Percentiles rank a stretch among this genome's conserved stretches.
Evolutionary conservation across 805 yeast genomes (phyloP).

Genomic region (Pichia sporocuriosa): DNA sequence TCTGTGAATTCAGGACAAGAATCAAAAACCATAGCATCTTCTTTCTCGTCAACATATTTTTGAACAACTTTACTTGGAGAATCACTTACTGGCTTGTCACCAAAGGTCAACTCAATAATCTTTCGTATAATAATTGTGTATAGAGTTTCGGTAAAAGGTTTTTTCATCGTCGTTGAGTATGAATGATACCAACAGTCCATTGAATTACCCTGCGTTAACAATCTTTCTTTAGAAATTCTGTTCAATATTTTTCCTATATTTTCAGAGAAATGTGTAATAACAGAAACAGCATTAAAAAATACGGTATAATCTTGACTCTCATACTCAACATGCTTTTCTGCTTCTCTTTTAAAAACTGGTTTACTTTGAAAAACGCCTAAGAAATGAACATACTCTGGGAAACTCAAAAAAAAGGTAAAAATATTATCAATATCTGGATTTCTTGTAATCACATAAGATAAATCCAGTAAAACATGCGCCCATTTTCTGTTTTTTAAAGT

Average conservation of each 20-base stretch:
- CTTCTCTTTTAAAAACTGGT: constrained; percentile 69
- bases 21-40: constrained; percentile 17
- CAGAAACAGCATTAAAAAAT: constrained; percentile 62
- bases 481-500: constrained; percentile 61
- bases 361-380: constrained; percentile 68
- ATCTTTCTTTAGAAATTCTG: constrained; percentile 14
- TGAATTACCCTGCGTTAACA: constrained; percentile 12
- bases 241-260: constrained; percentile 42
- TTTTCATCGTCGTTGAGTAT: constrained; percentile 12
- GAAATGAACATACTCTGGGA: constrained; percentile 50
- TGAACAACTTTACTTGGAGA: constrained; percentile 5
- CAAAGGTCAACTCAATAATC: constrained; percentile 14
- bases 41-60: constrained; percentile 20
- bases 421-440: constrained; percentile 44
- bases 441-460: constrained; percentile 70
- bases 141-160: constrained; percentile 16
- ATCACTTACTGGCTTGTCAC: constrained; percentile 7
- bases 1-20: constrained; percentile 19
- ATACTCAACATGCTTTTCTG: constrained; percentile 78
- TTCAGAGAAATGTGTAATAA: constrained; percentile 56
- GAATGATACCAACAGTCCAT: constrained; percentile 17
- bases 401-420: constrained; percentile 28
- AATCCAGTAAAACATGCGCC: constrained; percentile 73
- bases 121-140: constrained; percentile 13
- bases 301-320: constrained; percentile 80